phyloP scores from a whole-genome alignment of 148 eudicot genomes.

The Vaccinium myrtillus region DNA sequence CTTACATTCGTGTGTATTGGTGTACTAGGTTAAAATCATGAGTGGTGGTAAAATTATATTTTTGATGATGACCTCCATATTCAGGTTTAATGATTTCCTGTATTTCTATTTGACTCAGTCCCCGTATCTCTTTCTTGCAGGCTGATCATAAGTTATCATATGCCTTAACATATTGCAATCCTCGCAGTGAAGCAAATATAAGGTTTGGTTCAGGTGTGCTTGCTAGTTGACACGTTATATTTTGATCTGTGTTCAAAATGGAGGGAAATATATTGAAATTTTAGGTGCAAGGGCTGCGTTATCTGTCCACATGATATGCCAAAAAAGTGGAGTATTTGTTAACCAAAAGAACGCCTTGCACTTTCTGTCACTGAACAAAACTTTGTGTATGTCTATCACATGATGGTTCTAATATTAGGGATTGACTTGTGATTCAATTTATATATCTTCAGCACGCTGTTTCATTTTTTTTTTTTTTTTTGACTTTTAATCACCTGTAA shows the following conservation, averaged over 20 bases:
- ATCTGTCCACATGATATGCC: neutral
- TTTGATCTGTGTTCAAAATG: conserved; percentile 9
- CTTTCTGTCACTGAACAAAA: neutral
- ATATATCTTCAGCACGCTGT: neutral
- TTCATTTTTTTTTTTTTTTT: neutral
- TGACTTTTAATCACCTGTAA: neutral
- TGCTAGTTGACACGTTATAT: conserved; percentile 1
- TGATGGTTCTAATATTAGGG: neutral
- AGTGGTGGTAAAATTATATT: neutral
- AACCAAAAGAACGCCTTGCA: neutral
- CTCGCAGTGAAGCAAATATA: conserved; percentile 73
- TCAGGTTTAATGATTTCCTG: neutral
- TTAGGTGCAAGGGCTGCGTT: neutral
- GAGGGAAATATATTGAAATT: neutral
- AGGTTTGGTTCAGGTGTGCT: conserved; percentile 43
- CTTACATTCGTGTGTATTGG: neutral
- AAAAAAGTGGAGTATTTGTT: neutral
- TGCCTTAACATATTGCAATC: conserved; percentile 78
- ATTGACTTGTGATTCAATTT: neutral
- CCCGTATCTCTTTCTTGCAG: conserved; percentile 32
- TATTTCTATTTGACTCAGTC: neutral
- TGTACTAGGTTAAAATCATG: neutral
- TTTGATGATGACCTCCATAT: neutral
- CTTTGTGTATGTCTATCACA: neutral
- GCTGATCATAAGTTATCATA: conserved; percentile 93